Evolutionary conservation across 2,329 filamentous ascomycete genomes (phyloP).

Genomic region (Arthroderma uncinatum): DNA sequence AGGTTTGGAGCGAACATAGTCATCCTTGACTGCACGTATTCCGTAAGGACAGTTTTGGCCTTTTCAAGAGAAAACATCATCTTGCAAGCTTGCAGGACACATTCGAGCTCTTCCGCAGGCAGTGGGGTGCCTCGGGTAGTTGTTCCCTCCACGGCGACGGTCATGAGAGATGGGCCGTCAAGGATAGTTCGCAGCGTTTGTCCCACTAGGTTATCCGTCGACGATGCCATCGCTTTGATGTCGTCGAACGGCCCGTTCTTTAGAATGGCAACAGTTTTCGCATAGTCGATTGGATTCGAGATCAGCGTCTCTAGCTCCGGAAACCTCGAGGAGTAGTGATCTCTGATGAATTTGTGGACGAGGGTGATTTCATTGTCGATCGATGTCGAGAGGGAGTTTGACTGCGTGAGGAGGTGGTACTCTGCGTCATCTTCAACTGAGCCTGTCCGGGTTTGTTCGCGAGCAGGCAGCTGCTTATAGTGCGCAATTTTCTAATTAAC

Average conservation of each 20-base stretch:
- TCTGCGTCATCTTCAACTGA: conserved; percentile 87
- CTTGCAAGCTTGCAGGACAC: conserved; percentile 66
- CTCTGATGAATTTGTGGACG: conserved; percentile 91
- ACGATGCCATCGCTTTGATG: conserved; percentile 68
- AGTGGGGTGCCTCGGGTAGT: conserved; percentile 75
- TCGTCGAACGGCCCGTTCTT: conserved; percentile 84
- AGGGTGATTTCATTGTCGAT: conserved; percentile 88
- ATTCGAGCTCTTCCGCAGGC: conserved; percentile 59
- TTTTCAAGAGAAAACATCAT: conserved; percentile 80
- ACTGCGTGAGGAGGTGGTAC: conserved; percentile 77
- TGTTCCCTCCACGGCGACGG: conserved; percentile 87
- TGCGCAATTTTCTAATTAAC: conserved; percentile 61
- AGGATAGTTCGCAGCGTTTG: conserved; percentile 67
- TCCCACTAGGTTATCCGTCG: conserved; percentile 65
- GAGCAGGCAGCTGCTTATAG: conserved; percentile 58
- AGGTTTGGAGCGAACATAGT: conserved; percentile 90
- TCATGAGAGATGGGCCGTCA: conserved; percentile 85
- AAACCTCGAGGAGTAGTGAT: conserved; percentile 89
- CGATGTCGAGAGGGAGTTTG: conserved; percentile 78
- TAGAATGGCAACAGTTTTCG: conserved; percentile 85
- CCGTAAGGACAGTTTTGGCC: conserved; percentile 75
- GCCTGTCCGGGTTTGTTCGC: conserved; percentile 55
- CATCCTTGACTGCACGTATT: conserved; percentile 96
- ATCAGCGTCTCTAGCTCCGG: conserved; percentile 86
- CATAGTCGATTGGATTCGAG: conserved; percentile 86